Percentiles rank a stretch among this genome's conserved stretches.
Evolutionary conservation across 1,139 yeast species (phyloP).

Genomic region (Sugiyamaella neomexicana): DNA sequence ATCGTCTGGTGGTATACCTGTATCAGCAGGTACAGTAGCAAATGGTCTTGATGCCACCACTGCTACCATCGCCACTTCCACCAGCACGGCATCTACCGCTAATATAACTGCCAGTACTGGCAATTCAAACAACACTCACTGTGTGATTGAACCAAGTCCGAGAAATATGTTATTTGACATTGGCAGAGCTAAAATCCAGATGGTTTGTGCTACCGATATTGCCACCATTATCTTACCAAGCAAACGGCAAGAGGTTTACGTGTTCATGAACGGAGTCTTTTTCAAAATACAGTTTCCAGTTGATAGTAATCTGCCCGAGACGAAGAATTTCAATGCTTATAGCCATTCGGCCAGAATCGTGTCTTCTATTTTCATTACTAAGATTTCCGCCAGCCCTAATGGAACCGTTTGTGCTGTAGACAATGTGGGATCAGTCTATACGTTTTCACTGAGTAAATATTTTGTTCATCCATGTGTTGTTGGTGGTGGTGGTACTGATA

Average conservation of each 20-base stretch:
- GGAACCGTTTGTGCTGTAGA: constrained; percentile 37
- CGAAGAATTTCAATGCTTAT: constrained; percentile 25
- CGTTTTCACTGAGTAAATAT: constrained; percentile 28
- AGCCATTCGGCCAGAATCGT: constrained; percentile 20
- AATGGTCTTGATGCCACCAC: background rate
- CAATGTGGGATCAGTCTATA: constrained; percentile 38
- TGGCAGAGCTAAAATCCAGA: constrained; percentile 51
- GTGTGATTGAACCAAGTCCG: constrained; percentile 43
- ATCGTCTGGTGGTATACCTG: constrained; percentile 18
- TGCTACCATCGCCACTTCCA: background rate
- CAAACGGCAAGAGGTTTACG: constrained; percentile 57
- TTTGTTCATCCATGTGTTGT: constrained; percentile 12
- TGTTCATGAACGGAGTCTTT: constrained; percentile 60
- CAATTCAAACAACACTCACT: constrained; percentile 4
- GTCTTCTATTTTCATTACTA: constrained; percentile 23
- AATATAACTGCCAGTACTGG: background rate
- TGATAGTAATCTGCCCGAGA: constrained; percentile 13
- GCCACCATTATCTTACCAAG: constrained; percentile 67
- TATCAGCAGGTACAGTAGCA: background rate
- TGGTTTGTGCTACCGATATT: constrained; percentile 65
- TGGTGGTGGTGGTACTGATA: background rate
- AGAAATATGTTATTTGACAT: constrained; percentile 44
- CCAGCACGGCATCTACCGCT: background rate
- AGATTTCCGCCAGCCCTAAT: constrained; percentile 29
- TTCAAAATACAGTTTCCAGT: constrained; percentile 45